Evolutionary conservation across 352 stramenopile species (phyloP).

Genomic region (Peronospora farinosa): DNA sequence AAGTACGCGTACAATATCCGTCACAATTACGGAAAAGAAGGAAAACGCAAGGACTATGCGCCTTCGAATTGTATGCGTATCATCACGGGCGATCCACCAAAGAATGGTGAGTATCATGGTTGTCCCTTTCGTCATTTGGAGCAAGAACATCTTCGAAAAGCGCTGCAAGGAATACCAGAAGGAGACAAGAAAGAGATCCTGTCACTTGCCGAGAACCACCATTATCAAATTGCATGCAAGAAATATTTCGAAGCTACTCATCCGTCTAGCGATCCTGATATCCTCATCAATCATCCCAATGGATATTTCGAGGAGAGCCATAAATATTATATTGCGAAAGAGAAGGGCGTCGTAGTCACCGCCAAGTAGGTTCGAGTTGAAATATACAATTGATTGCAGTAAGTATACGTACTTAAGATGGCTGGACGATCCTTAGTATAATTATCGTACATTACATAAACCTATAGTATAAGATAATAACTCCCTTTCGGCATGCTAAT

Average conservation of each 20-base stretch:
- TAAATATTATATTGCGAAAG: slow-evolving; percentile 88
- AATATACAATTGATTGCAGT: too few species aligned
- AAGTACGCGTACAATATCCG: slow-evolving; percentile 98
- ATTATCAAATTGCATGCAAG: slow-evolving; percentile 98
- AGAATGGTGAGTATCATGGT: slow-evolving; percentile 93
- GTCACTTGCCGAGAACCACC: slow-evolving; percentile 81
- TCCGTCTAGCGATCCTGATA: slow-evolving; percentile 67
- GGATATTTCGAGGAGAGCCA: slow-evolving; percentile 95
- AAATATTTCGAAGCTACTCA: slow-evolving; percentile 96
- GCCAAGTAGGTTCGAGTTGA: slow-evolving; percentile 18
- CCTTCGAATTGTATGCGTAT: slow-evolving; percentile 96
- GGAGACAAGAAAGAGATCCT: slow-evolving; percentile 92
- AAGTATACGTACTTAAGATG: too few species aligned
- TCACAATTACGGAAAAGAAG: slow-evolving; percentile 99
- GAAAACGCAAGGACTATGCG: slow-evolving; percentile 96
- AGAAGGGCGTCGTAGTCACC: slow-evolving; percentile 52
- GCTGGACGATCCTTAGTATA: too few species aligned
- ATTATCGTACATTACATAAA: too few species aligned
- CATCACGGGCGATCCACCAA: slow-evolving; percentile 92
- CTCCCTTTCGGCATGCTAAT: too few species aligned
- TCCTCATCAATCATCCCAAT: slow-evolving; percentile 98
- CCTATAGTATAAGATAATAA: too few species aligned
- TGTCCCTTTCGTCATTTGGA: slow-evolving; percentile 97
- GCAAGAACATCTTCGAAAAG: slow-evolving; percentile 87
- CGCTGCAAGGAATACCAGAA: slow-evolving; percentile 75